Conservation (phyloP, 768 basidiomycete species). For the Candolleomyces efflorescens region DNA sequence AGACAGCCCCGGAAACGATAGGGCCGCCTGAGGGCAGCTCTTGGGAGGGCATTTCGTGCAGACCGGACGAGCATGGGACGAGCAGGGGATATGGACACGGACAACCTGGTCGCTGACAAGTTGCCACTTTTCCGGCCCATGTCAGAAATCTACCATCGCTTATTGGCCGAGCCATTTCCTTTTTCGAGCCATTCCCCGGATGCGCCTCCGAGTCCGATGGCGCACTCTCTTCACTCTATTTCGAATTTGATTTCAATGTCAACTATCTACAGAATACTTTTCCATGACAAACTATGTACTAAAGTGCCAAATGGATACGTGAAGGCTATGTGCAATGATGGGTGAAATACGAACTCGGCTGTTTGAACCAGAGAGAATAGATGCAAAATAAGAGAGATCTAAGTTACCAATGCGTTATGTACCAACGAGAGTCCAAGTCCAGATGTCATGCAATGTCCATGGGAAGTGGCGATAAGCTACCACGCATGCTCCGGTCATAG, state of each 20-base stretch:
- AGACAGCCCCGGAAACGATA: conserved; percentile 44
- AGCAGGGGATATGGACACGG: neutral
- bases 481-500: conserved; percentile 32
- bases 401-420: conserved; percentile 12
- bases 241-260: too few relatives aligned
- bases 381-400: conserved; percentile 16
- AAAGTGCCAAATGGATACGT: neutral
- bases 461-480: conserved; percentile 38
- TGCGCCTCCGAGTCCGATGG: too few relatives aligned
- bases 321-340: neutral
- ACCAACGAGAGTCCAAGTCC: conserved; percentile 10
- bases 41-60: conserved; percentile 38
- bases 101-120: neutral
- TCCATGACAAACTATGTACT: neutral
- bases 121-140: neutral
- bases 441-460: conserved; percentile 25
- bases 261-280: too few relatives aligned
- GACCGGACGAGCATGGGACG: conserved; percentile 38
- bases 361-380: neutral
- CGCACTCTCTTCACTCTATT: too few relatives aligned
- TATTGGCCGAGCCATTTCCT: neutral
- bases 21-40: conserved; percentile 24
- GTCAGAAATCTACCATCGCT: neutral
- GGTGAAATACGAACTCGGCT: neutral
- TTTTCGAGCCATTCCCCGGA: neutral